Evolutionary conservation across 2,329 filamentous ascomycete genomes (phyloP).

Genomic region (Xylariales sp.): DNA sequence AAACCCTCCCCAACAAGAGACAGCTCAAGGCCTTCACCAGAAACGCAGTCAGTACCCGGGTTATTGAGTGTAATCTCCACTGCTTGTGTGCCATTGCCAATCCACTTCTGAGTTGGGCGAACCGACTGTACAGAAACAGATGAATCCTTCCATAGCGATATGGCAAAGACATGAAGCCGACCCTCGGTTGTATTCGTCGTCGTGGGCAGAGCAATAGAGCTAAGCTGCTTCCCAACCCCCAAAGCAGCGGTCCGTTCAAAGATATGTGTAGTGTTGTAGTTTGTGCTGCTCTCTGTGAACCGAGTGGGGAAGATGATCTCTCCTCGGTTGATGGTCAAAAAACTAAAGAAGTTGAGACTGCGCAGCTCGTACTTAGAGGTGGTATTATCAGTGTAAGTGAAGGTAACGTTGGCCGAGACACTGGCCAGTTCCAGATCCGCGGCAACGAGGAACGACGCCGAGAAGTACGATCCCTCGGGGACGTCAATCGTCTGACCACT

Average conservation of each 20-base stretch:
- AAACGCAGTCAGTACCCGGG: constrained; percentile 28
- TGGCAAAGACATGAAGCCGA: constrained; percentile 33
- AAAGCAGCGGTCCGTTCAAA: constrained; percentile 39
- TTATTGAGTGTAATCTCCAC: constrained; percentile 35
- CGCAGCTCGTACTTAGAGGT: constrained; percentile 36
- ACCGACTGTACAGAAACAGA: constrained; percentile 28
- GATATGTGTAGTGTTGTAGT: constrained; percentile 39
- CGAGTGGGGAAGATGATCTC: constrained; percentile 39
- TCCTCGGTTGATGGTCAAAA: constrained; percentile 39
- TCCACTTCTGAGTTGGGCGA: constrained; percentile 33
- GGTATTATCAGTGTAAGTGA: constrained; percentile 36
- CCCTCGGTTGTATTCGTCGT: constrained; percentile 30
- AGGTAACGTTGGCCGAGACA: constrained; percentile 35
- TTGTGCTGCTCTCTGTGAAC: constrained; percentile 33
- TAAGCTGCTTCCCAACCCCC: constrained; percentile 31
- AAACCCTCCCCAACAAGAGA: constrained; percentile 30
- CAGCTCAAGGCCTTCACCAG: constrained; percentile 21
- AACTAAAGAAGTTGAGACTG: constrained; percentile 38
- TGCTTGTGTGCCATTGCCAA: constrained; percentile 26
- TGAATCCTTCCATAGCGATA: constrained; percentile 26
- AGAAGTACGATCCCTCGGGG: constrained; percentile 31
- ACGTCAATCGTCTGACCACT: constrained; percentile 33
- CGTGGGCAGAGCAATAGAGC: constrained; percentile 34
- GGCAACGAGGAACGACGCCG: constrained; percentile 37
- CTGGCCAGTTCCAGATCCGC: constrained; percentile 35